Conservation (phyloP, 2,329 filamentous ascomycete species). For the Lasiodiplodia sp. region DNA sequence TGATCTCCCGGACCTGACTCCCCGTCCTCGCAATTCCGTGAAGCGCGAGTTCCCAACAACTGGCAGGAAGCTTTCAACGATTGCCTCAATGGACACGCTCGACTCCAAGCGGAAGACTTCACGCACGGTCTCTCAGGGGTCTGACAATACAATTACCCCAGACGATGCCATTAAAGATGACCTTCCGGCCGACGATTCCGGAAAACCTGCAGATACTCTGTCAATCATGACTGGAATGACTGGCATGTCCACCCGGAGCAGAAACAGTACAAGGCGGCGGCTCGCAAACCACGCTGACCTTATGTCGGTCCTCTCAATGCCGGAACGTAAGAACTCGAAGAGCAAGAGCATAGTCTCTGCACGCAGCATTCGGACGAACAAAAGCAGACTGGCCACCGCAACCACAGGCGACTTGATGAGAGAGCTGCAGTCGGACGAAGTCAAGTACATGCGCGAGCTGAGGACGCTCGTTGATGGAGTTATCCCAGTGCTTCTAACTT, state of each 20-base stretch:
- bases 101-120: constrained; percentile 40
- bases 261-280: constrained; percentile 65
- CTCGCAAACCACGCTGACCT: constrained; percentile 93
- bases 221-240: constrained; percentile 27
- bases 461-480: constrained; percentile 94
- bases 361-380: constrained; percentile 78
- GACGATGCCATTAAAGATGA: constrained; percentile 31
- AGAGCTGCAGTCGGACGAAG: constrained; percentile 83
- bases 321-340: constrained; percentile 56
- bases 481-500: constrained; percentile 87
- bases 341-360: constrained; percentile 72
- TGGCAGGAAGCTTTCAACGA: constrained; percentile 65
- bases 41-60: constrained; percentile 60
- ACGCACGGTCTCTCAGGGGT: constrained; percentile 14
- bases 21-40: constrained; percentile 34
- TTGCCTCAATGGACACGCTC: constrained; percentile 64
- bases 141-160: constrained; percentile 25
- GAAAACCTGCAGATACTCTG: constrained; percentile 17
- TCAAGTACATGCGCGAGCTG: constrained; percentile 87
- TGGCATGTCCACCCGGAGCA: constrained; percentile 44
- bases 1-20: constrained; percentile 42
- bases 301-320: constrained; percentile 86
- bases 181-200: not conserved
- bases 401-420: constrained; percentile 78
- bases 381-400: constrained; percentile 70